Conservation (phyloP, 192 early-diverging fungal species). For the Coemansia sp. region DNA sequence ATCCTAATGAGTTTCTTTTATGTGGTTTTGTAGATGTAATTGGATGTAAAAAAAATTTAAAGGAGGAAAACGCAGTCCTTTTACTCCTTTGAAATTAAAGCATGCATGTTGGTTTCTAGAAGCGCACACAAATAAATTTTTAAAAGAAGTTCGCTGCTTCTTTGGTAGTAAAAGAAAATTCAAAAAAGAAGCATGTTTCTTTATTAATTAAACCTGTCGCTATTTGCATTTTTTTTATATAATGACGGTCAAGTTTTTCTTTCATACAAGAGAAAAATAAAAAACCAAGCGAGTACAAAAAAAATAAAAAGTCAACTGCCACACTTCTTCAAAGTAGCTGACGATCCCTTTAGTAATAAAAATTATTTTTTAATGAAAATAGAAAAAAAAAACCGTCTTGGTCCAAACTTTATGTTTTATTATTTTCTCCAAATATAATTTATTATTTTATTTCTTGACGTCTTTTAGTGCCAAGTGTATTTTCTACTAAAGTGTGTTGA, state of each 20-base stretch:
- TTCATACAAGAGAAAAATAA: background rate
- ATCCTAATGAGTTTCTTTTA: background rate
- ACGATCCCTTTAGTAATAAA: background rate
- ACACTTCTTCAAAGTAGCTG: background rate
- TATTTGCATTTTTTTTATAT: no score
- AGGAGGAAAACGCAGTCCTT: background rate
- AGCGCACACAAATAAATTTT: background rate
- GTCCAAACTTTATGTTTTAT: background rate
- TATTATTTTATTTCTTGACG: background rate
- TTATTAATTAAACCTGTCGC: background rate
- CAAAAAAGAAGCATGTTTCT: background rate
- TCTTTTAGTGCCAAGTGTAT: background rate
- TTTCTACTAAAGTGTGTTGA: conserved; percentile 1
- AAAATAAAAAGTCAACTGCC: background rate
- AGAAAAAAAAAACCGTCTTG: background rate
- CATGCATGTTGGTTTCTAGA: background rate
- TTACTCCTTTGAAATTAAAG: background rate
- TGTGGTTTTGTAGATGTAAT: background rate
- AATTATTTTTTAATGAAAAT: background rate
- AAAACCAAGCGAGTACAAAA: background rate
- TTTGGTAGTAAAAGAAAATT: background rate
- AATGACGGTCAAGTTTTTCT: background rate
- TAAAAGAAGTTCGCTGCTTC: background rate
- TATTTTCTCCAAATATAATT: background rate
- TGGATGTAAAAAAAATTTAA: background rate